Evolutionary conservation across 495 filamentous ascomycete species (phyloP).

Genomic region (Saxophila tyrrhenica): DNA sequence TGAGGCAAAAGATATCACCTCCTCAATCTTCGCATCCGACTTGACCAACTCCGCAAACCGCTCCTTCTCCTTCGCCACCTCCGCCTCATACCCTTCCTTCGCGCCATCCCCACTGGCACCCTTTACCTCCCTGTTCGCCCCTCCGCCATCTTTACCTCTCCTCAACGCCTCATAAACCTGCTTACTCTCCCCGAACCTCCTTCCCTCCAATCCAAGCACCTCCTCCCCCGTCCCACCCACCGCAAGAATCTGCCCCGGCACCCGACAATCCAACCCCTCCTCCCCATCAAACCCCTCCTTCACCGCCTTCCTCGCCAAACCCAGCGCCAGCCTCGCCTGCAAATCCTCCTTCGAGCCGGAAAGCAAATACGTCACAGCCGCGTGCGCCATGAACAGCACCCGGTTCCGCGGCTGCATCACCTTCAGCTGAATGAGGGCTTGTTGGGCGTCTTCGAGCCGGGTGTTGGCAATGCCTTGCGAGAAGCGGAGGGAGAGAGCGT

Average conservation of each 20-base stretch:
- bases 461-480: slow-evolving; percentile 8
- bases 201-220: background rate
- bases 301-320: slow-evolving; percentile 14
- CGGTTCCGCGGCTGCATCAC: slow-evolving; percentile 13
- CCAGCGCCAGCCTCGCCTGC: slow-evolving; percentile 10
- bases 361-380: slow-evolving; percentile 16
- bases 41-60: slow-evolving; percentile 1
- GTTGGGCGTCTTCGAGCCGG: slow-evolving; percentile 9
- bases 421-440: slow-evolving; percentile 19
- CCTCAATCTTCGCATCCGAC: background rate
- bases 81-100: background rate
- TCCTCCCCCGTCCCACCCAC: slow-evolving; percentile 6
- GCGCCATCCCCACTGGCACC: background rate
- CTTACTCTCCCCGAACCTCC: slow-evolving; percentile 15
- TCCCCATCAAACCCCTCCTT: slow-evolving; percentile 15
- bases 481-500: slow-evolving; percentile 5
- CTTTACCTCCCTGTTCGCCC: no score
- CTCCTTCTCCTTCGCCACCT: slow-evolving; percentile 1
- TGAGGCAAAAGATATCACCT: slow-evolving; percentile 3
- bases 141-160: background rate
- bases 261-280: slow-evolving; percentile 12
- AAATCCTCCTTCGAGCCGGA: slow-evolving; percentile 16
- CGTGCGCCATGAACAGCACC: slow-evolving; percentile 18
- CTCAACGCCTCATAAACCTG: slow-evolving; percentile 11
- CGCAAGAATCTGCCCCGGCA: slow-evolving; percentile 18